Base-by-base conservation (phyloP, 2,329 filamentous ascomycete species). In the Aspergillaceae sp. region DNA sequence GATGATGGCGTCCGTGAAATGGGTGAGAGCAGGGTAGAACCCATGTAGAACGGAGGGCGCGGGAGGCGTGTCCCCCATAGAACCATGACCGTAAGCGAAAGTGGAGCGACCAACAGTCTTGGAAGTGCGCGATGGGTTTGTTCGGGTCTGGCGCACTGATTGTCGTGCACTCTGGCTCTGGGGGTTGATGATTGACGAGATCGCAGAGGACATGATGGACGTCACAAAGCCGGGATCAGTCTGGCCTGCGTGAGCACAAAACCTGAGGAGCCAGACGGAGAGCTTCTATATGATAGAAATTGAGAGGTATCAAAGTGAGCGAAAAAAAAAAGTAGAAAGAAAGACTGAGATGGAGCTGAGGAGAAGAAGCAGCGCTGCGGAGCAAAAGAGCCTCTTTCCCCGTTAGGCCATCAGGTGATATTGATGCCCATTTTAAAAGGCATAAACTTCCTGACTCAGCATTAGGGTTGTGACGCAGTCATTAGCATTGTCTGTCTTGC, bases 1-100 rank as follows among this genome's bases (percentile, higher is more conserved):
- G 43, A 88, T 84, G 62, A 97, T 88, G 52, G 89, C 84, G 67
- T 97, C 90, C 52, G 91, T 87, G 65, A 98, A 97, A 63, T 82
- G 81, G 36, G 78, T 79, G 52, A 85, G 76, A 27, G 79, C 82
- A 48, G 82, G 81, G 56, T 79, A 83, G 66, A 85, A 82, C 35
- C 70, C 71, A 43, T 70, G 66, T 34, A 68, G 66, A 11, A 68
- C 57, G 49, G 62, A 56, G 46, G 61, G 51, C 8, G 58, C 55
- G 8, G 57, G 46, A 44, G 60, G 53, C 30, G 59, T 51, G 34
- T 63, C 59, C 8, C 47, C 46, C 46, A 56, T 54, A n/a, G 58
- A 57, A 19, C 34, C n/a, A 48, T 64, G 63, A 28, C 67, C 63
- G 41, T 62, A 66, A 38, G 65, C 65, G 45, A 70, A 67, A 10